phyloP scores from a whole-genome alignment of 805 yeast genomes.

The Cyberlindnera galapagoensis region DNA sequence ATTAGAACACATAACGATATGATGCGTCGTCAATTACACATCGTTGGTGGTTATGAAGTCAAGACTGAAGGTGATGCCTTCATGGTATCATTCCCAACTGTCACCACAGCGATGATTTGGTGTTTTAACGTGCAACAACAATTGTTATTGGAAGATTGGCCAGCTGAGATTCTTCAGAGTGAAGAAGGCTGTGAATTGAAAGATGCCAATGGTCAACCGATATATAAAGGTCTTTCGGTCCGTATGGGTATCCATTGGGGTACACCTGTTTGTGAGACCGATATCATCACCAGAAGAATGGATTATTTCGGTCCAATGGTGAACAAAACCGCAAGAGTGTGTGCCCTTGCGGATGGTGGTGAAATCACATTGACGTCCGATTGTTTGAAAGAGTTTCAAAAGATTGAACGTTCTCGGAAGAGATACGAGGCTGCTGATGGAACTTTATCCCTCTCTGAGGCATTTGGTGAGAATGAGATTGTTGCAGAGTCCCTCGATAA shows the following conservation, averaged over 20 bases:
- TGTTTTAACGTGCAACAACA: constrained; percentile 89
- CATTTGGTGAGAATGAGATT: constrained; percentile 35
- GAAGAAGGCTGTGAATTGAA: constrained; percentile 78
- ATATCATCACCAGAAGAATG: constrained; percentile 93
- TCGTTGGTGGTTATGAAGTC: constrained; percentile 96
- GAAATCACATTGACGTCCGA: constrained; percentile 85
- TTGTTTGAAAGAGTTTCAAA: constrained; percentile 64
- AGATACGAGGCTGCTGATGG: constrained; percentile 5
- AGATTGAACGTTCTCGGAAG: constrained; percentile 38
- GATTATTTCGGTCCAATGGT: constrained; percentile 99
- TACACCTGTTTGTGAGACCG: constrained; percentile 90
- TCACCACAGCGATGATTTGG: constrained; percentile 87
- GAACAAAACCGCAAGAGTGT: constrained; percentile 86
- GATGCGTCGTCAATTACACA: constrained; percentile 88
- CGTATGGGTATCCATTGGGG: constrained; percentile 99
- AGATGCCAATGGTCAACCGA: constrained; percentile 48
- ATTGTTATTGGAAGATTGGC: constrained; percentile 86
- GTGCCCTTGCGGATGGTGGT: constrained; percentile 98
- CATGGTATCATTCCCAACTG: constrained; percentile 94
- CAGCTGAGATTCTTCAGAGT: constrained; percentile 78
- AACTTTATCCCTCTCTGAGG: constrained; percentile 29
- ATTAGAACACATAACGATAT: constrained; percentile 89
- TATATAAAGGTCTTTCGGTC: constrained; percentile 87
- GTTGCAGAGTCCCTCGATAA: constrained; percentile 53
- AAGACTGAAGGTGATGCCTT: constrained; percentile 99